Conservation (phyloP, 495 filamentous ascomycete species). For the Talaromyces adpressus region DNA sequence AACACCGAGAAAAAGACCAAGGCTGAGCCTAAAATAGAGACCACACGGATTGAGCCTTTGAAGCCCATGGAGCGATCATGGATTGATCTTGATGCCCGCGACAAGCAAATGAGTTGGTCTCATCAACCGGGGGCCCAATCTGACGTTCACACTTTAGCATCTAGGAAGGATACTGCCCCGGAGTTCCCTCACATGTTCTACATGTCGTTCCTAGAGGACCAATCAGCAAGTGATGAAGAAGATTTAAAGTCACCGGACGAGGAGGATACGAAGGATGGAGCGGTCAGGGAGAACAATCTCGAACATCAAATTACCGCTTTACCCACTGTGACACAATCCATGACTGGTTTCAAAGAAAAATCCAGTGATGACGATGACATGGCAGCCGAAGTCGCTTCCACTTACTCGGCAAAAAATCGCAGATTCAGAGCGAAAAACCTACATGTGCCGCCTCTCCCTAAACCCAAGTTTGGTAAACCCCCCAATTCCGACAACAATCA, state of each 20-base stretch:
- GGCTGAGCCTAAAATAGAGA: not conserved
- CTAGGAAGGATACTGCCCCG: not conserved
- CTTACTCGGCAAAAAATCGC: constrained; percentile 2
- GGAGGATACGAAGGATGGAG: constrained; percentile 11
- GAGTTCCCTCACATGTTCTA: constrained; percentile 7
- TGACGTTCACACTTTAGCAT: not conserved
- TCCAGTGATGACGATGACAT: not conserved
- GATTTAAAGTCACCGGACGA: constrained; percentile 14
- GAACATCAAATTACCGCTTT: constrained; percentile 33
- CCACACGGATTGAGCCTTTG: not conserved
- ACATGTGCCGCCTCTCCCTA: constrained; percentile 1
- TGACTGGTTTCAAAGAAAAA: not conserved
- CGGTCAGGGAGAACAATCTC: constrained; percentile 12
- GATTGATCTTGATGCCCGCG: not conserved
- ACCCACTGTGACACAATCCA: constrained; percentile 16
- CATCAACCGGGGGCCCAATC: not conserved
- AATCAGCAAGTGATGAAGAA: constrained; percentile 5
- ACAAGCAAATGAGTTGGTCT: constrained; percentile 4
- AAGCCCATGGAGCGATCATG: constrained; percentile 1
- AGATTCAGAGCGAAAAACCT: not conserved
- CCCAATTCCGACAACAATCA: not conserved
- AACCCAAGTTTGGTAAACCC: not conserved
- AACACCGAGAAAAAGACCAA: not conserved
- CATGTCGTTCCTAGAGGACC: constrained; percentile 1
- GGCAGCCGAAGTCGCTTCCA: constrained; percentile 7